Percentiles rank a stretch among this genome's conserved stretches.
Evolutionary conservation across 768 basidiomycete species (phyloP).

Genomic region (Tulasnella sp.): DNA sequence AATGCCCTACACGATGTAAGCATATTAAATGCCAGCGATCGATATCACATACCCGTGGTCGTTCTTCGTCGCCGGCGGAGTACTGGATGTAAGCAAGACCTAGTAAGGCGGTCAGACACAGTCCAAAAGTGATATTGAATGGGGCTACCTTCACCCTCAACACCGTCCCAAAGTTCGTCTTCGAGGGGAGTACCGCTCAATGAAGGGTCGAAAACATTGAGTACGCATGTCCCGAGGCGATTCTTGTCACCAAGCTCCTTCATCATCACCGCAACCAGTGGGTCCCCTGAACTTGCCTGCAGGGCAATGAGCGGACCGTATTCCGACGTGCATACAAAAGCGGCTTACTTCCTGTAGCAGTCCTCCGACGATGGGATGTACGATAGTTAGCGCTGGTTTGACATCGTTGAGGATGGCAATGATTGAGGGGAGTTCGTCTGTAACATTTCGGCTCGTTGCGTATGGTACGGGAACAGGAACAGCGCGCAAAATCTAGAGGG

Average conservation of each 20-base stretch:
- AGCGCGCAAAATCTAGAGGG: neutral
- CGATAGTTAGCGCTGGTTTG: neutral
- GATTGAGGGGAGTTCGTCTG: neutral
- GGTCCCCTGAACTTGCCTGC: too few relatives aligned
- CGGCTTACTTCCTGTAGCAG: neutral
- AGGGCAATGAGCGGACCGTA: too few relatives aligned
- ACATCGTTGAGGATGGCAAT: neutral
- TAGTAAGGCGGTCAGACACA: neutral
- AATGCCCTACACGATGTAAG: neutral
- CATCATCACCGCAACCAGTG: too few relatives aligned
- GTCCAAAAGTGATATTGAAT: neutral
- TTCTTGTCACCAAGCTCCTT: too few relatives aligned
- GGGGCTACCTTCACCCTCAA: slow-evolving; percentile 1
- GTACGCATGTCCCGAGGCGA: neutral
- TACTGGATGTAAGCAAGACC: slow-evolving; percentile 4
- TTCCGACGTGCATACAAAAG: neutral
- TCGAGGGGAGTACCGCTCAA: neutral
- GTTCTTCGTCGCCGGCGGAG: neutral
- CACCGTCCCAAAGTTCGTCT: slow-evolving; percentile 11
- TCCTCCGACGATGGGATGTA: neutral
- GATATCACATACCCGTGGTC: neutral
- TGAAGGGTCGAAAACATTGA: neutral
- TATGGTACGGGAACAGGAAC: slow-evolving; percentile 3
- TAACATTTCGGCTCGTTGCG: neutral
- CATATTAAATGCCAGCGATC: neutral